A percentile compares a stretch with the other conserved stretches of the same genome.
Conservation (phyloP, 495 filamentous ascomycete species). For the Oleoguttula mirabilis region DNA sequence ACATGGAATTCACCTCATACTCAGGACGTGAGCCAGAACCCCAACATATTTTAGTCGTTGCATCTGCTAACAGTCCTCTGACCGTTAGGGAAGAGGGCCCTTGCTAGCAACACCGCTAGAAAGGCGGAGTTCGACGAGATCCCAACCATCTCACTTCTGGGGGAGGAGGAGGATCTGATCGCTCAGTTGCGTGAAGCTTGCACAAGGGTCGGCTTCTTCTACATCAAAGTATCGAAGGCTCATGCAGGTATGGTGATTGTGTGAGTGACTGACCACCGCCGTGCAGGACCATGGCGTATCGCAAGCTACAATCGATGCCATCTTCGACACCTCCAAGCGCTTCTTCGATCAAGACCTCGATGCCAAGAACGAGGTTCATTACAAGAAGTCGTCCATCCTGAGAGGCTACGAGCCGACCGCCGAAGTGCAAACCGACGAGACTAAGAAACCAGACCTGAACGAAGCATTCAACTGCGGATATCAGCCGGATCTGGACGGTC, state of each 20-base stretch:
- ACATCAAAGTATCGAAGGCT: constrained; percentile 1
- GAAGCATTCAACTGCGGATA: constrained; percentile 15
- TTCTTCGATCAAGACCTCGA: constrained; percentile 1
- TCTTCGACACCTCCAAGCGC: neutral
- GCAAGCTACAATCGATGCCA: neutral
- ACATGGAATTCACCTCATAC: neutral
- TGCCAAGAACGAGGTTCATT: constrained; percentile 2
- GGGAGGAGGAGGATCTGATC: neutral
- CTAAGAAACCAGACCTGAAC: constrained; percentile 6
- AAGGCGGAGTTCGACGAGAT: constrained; percentile 7
- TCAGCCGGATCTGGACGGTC: neutral
- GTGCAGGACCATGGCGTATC: neutral
- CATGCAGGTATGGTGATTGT: no score
- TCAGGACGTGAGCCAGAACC: neutral
- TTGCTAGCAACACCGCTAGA: neutral
- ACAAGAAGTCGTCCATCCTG: constrained; percentile 5
- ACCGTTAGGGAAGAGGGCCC: neutral
- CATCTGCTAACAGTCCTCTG: neutral
- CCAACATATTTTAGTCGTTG: no score
- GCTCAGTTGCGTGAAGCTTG: constrained; percentile 5
- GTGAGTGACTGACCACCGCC: no score
- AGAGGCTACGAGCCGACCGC: constrained; percentile 2
- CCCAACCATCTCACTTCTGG: neutral
- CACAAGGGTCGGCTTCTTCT: constrained; percentile 5
- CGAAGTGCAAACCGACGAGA: constrained; percentile 3